phyloP scores from a whole-genome alignment of 192 early-diverging fungal species.

The Podila verticillata region DNA sequence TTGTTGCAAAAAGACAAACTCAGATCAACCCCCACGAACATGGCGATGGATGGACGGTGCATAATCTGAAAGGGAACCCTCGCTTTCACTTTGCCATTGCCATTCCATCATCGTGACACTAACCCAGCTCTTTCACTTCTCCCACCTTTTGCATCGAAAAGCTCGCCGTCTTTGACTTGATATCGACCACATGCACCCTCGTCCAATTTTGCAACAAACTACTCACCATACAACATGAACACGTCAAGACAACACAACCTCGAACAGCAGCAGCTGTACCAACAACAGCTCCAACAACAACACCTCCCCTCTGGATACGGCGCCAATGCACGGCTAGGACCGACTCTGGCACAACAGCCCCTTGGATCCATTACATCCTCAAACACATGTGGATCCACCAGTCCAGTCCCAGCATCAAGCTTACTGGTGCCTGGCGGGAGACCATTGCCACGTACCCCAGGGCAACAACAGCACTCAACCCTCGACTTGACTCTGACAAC shows the following conservation, averaged over 20 bases:
- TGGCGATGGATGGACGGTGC: too few species aligned
- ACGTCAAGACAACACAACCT: slow-evolving; percentile 8
- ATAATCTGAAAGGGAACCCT: too few species aligned
- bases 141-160: too few species aligned
- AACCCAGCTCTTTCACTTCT: too few species aligned
- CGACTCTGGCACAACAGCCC: not conserved
- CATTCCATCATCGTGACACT: too few species aligned
- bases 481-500: not conserved
- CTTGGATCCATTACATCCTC: not conserved
- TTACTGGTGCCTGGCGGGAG: not conserved
- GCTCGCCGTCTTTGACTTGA: too few species aligned
- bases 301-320: not conserved
- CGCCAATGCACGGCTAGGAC: not conserved
- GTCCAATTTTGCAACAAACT: too few species aligned
- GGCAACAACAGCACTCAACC: not conserved
- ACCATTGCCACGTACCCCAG: not conserved
- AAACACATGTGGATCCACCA: not conserved
- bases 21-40: too few species aligned
- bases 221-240: not conserved
- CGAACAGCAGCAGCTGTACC: slow-evolving; percentile 13
- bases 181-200: too few species aligned
- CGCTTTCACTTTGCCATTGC: too few species aligned
- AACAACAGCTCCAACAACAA: slow-evolving; percentile 8
- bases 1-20: too few species aligned
- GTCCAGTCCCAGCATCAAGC: not conserved